A percentile compares a stretch with the other conserved stretches of the same genome.
These are phyloP conservation scores for Amborella trichopoda DNA, from an alignment of 164 flowering plant species.

Conservation along the genomic window DNA sequence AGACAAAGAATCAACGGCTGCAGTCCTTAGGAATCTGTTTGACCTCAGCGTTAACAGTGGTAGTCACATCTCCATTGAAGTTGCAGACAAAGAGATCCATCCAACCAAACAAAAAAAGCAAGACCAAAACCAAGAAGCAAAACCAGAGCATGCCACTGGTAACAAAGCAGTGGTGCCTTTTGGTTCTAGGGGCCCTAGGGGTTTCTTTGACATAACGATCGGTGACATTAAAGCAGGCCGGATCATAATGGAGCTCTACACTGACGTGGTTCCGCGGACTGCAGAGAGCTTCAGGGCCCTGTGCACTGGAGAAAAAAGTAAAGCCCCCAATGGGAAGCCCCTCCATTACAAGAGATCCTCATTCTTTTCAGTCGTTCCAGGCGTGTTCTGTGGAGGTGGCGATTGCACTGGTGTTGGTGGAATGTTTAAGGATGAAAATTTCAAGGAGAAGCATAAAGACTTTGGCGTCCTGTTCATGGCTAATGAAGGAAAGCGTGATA, in stretches of 20 bases:
- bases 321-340: conserved; percentile 52
- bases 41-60: too few relatives aligned
- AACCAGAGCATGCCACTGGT: too few relatives aligned
- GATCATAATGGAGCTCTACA: conserved; percentile 27
- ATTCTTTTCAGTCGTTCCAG: conserved; percentile 71
- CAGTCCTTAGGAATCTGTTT: too few relatives aligned
- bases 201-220: conserved; percentile 26
- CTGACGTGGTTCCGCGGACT: conserved; percentile 18
- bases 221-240: conserved; percentile 20
- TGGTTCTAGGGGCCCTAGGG: conserved; percentile 70
- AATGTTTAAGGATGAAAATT: conserved; percentile 61
- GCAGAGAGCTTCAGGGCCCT: conserved; percentile 35
- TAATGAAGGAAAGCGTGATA: too few relatives aligned
- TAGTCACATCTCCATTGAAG: too few relatives aligned
- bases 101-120: too few relatives aligned
- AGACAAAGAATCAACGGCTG: too few relatives aligned
- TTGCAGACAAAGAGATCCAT: too few relatives aligned
- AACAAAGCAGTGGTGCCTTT: too few relatives aligned
- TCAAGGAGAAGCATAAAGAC: conserved; percentile 62
- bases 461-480: conserved; percentile 41
- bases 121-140: too few relatives aligned
- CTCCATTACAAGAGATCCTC: conserved; percentile 63
- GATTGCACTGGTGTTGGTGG: conserved; percentile 71
- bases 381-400: conserved; percentile 75
- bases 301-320: conserved; percentile 38